These are phyloP conservation scores for Aurantiochytrium sp. DNA, from an alignment of 108 stramenopile species.

Conservation along the genomic window DNA sequence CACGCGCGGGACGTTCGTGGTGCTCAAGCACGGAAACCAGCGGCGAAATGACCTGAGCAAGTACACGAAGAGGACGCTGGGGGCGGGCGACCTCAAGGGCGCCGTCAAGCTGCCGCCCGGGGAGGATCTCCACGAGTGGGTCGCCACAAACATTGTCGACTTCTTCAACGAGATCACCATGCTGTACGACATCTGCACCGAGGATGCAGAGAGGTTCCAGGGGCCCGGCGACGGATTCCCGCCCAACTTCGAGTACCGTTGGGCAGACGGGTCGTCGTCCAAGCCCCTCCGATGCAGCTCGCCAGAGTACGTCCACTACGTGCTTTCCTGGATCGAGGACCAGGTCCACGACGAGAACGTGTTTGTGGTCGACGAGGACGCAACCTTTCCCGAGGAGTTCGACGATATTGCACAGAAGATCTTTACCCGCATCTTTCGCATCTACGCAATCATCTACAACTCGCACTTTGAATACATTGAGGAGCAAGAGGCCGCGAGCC, in stretches of 20 bases:
- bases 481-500: conserved; percentile 8
- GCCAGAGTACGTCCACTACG: conserved; percentile 34
- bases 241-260: conserved; percentile 40
- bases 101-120: conserved; percentile 33
- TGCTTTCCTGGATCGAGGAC: conserved; percentile 34
- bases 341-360: conserved; percentile 33
- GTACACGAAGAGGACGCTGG: background rate
- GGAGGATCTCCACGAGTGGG: conserved; percentile 1
- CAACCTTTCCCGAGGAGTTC: conserved; percentile 32
- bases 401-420: conserved; percentile 25
- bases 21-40: conserved; percentile 28
- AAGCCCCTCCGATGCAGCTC: conserved; percentile 21
- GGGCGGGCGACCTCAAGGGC: background rate
- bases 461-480: conserved; percentile 30
- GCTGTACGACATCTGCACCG: conserved; percentile 21
- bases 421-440: conserved; percentile 38
- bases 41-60: conserved; percentile 12
- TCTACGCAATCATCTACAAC: conserved; percentile 40
- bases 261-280: conserved; percentile 32
- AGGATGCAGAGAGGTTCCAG: background rate
- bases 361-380: background rate
- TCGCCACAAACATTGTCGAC: conserved; percentile 32
- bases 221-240: conserved; percentile 36
- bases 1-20: background rate
- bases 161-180: conserved; percentile 40